Evolutionary conservation across 1,139 yeast genomes (phyloP).

Genomic region (Yamadazyma jaroonii): DNA sequence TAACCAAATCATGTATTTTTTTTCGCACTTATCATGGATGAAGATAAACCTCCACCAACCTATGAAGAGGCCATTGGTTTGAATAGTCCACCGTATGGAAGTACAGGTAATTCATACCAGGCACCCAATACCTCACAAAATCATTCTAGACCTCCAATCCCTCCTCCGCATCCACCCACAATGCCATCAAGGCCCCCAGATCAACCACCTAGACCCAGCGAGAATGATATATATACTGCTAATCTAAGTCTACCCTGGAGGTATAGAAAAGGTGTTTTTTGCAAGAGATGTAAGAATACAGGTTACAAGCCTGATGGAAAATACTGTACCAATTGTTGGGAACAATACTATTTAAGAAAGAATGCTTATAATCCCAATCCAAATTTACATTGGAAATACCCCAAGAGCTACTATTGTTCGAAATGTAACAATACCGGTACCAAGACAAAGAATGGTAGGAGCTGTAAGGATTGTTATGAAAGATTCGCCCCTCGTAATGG

Average conservation of each 20-base stretch:
- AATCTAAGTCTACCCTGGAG: slow-evolving; percentile 55
- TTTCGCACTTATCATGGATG: neutral
- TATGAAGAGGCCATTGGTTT: slow-evolving; percentile 14
- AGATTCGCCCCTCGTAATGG: slow-evolving; percentile 50
- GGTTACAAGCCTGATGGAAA: slow-evolving; percentile 33
- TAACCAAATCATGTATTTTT: slow-evolving; percentile 62
- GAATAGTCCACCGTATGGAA: slow-evolving; percentile 1
- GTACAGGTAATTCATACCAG: neutral
- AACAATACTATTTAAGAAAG: slow-evolving; percentile 23
- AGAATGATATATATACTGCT: slow-evolving; percentile 23
- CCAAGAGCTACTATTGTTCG: slow-evolving; percentile 56
- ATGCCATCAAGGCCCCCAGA: slow-evolving; percentile 12
- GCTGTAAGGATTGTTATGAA: slow-evolving; percentile 74
- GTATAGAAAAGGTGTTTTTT: slow-evolving; percentile 34
- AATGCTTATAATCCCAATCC: slow-evolving; percentile 42
- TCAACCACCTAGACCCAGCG: slow-evolving; percentile 4
- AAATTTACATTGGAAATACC: slow-evolving; percentile 49
- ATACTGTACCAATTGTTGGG: slow-evolving; percentile 39
- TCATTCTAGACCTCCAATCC: slow-evolving; percentile 7
- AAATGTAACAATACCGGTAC: slow-evolving; percentile 78
- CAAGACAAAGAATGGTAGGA: slow-evolving; percentile 58
- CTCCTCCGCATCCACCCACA: slow-evolving; percentile 5
- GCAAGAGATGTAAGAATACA: slow-evolving; percentile 40
- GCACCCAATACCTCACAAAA: slow-evolving; percentile 4
- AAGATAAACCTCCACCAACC: slow-evolving; percentile 15